A percentile compares a stretch with the other conserved stretches of the same genome.
phyloP scores from a whole-genome alignment of 345 rosid genomes.

The Bretschneidera sinensis region DNA sequence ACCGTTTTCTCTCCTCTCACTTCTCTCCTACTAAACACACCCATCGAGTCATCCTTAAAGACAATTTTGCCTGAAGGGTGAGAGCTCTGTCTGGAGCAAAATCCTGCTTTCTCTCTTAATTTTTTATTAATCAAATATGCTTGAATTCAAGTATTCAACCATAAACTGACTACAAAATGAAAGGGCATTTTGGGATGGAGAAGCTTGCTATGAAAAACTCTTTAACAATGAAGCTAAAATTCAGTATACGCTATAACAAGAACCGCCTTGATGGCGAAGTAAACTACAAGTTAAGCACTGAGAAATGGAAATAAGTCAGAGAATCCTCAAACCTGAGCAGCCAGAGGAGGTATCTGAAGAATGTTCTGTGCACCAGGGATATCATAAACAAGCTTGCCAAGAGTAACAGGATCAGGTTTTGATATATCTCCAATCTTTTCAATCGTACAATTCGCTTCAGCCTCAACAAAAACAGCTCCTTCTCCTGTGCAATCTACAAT shows the following conservation, averaged over 20 bases:
- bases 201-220: not conserved
- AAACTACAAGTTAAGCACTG: not conserved
- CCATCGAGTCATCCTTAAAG: no score
- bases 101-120: no score
- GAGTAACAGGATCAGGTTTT: conserved; percentile 58
- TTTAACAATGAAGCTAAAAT: not conserved
- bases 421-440: conserved; percentile 50
- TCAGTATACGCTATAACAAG: not conserved
- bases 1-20: no score
- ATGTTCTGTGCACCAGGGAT: conserved; percentile 66
- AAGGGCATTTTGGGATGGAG: not conserved
- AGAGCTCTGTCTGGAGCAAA: no score
- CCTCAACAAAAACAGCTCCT: conserved; percentile 85
- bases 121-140: no score
- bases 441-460: conserved; percentile 57
- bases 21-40: no score
- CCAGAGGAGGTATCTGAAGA: conserved; percentile 74
- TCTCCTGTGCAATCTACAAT: conserved; percentile 72
- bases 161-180: no score
- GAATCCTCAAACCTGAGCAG: conserved; percentile 53
- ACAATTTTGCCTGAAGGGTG: no score
- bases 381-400: conserved; percentile 73
- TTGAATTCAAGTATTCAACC: no score
- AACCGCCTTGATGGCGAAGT: not conserved
- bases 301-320: not conserved